Percentiles rank a stretch among this genome's conserved stretches.
phyloP scores from a whole-genome alignment of 805 yeast species.

The Ogataea nakhonphanomensis region DNA sequence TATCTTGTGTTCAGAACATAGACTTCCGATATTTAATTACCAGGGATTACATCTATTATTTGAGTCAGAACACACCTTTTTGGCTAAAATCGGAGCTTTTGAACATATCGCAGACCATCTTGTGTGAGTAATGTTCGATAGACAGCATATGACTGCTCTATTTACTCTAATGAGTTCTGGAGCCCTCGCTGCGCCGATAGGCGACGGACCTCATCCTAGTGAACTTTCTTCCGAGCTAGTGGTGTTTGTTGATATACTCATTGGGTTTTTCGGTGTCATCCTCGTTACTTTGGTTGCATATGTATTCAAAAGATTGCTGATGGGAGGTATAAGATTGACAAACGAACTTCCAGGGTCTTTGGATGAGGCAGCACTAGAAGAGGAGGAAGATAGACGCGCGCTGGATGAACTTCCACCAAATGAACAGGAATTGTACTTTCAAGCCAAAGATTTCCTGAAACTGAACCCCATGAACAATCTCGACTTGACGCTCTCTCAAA shows the following conservation, averaged over 20 bases:
- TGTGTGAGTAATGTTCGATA: too few species aligned
- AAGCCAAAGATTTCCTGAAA: conserved; percentile 52
- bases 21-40: too few species aligned
- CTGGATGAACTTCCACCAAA: conserved; percentile 60
- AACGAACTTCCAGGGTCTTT: conserved; percentile 53
- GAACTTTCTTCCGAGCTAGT: conserved; percentile 14
- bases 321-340: conserved; percentile 21
- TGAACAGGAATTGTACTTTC: conserved; percentile 67
- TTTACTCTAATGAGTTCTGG: neutral
- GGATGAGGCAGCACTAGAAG: conserved; percentile 59
- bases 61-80: too few species aligned
- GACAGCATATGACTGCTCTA: too few species aligned
- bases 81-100: too few species aligned
- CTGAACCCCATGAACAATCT: conserved; percentile 36
- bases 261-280: conserved; percentile 23
- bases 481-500: conserved; percentile 49
- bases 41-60: too few species aligned
- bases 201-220: too few species aligned
- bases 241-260: conserved; percentile 22
- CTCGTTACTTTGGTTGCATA: conserved; percentile 14
- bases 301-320: conserved; percentile 14
- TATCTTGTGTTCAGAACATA: neutral
- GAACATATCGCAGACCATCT: too few species aligned
- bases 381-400: conserved; percentile 56
- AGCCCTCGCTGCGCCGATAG: conserved; percentile 2